Base-by-base conservation (phyloP, 768 basidiomycete species). In the Coprinopsis marcescibilis region DNA sequence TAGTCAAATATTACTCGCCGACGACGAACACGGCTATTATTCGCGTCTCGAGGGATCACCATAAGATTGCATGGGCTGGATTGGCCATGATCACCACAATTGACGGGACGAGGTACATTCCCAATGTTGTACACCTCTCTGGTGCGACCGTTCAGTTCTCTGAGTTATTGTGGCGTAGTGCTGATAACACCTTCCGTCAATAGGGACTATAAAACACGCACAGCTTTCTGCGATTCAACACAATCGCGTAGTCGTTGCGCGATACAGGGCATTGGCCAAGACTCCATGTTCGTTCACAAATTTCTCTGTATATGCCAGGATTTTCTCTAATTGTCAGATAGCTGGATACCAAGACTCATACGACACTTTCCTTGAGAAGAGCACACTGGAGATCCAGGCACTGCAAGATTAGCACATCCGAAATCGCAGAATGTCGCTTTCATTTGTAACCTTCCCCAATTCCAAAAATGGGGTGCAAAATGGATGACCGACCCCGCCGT, bases 1-100 rank as follows among this genome's bases (percentile, higher is more conserved):
- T 55, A 93, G 92, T 94, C 46, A 90, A 92, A 62, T 94, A 94
- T 56, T 89, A 82, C 54, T 93, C 91, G 0, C 85, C 89, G 0
- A 75, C 75, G 12, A 94, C 90, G 2, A 81, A 83, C 52, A 70
- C 93, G 0, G 89, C 85, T 55, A 92, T 95, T 57, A 77, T 94
- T 34, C 85, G 91, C 34, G 86, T 92, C 23, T 84, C 84, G 24
- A 71, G 92, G 44, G 88, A 89, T 42, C 86, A 88, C 48, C 81
- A 89, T 57, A 76, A 74, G 3, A 76, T 85, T 27, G 85, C 87
- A 0, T 89, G 88, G 87, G 89, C 79, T 0, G 86, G 81, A 0
- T 57, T 90, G 15, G 88, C 87, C 0, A 65, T 93, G 13, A 59
- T 95, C 38, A 77, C 80, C 0, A 57, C 67, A 2, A 73, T 93